Conservation (phyloP, 352 stramenopile species). For the Phytophthora chlamydospora region DNA sequence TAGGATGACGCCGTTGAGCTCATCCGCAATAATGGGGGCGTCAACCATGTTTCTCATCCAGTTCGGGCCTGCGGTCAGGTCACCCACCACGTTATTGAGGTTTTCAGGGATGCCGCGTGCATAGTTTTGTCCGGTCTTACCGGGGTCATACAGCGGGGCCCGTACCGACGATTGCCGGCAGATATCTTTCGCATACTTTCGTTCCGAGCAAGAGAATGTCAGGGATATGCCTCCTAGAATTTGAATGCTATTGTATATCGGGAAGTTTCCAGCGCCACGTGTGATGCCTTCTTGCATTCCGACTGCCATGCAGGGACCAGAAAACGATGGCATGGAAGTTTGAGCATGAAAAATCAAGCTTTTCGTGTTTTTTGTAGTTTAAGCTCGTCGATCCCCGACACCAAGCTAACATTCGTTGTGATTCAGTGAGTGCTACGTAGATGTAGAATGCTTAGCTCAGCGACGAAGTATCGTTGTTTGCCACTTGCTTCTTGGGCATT, state of each 20-base stretch:
- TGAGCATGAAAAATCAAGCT: too few relatives aligned
- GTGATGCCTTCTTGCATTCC: too few relatives aligned
- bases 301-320: too few relatives aligned
- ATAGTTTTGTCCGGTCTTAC: constrained; percentile 67
- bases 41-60: constrained; percentile 69
- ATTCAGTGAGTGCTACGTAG: too few relatives aligned
- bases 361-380: too few relatives aligned
- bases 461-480: too few relatives aligned
- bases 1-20: constrained; percentile 39
- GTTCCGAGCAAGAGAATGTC: constrained; percentile 80
- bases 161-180: constrained; percentile 49
- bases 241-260: constrained; percentile 42
- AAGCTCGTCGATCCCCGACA: too few relatives aligned
- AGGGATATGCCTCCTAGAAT: constrained; percentile 54
- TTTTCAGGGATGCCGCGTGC: constrained; percentile 80
- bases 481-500: too few relatives aligned
- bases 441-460: too few relatives aligned
- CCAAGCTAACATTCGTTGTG: too few relatives aligned
- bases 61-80: constrained; percentile 63
- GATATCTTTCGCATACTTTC: constrained; percentile 72
- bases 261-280: constrained; percentile 46
- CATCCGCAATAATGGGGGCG: constrained; percentile 49
- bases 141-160: constrained; percentile 30
- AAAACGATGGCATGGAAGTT: too few relatives aligned
- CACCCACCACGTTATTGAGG: constrained; percentile 57